A percentile compares a stretch with the other conserved stretches of the same genome.
Conservation (phyloP, 768 basidiomycete species). For the Tulasnella sp. region DNA sequence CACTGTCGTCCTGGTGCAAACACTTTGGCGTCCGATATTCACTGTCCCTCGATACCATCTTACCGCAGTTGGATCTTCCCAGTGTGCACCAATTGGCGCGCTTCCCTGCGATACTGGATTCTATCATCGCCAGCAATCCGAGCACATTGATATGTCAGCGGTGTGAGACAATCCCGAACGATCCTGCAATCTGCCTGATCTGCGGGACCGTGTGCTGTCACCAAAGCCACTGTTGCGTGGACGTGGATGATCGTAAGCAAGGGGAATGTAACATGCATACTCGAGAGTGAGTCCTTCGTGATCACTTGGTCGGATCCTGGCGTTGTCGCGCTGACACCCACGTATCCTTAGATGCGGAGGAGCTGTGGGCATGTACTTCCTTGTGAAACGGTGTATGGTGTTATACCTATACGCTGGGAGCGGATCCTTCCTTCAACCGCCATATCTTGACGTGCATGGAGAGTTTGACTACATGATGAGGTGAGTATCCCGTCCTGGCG, state of each 20-base stretch:
- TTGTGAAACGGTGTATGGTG: conserved; percentile 84
- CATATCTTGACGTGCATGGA: conserved; percentile 89
- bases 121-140: conserved; percentile 64
- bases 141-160: conserved; percentile 61
- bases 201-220: conserved; percentile 84
- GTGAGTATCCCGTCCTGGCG: conserved; percentile 33
- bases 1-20: conserved; percentile 82
- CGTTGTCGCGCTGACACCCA: background rate
- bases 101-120: conserved; percentile 74
- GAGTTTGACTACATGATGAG: conserved; percentile 89
- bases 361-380: conserved; percentile 77
- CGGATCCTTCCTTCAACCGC: conserved; percentile 80
- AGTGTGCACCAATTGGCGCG: conserved; percentile 70
- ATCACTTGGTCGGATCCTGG: background rate
- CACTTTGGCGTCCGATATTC: conserved; percentile 78
- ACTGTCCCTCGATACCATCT: conserved; percentile 63
- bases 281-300: conserved; percentile 58
- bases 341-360: conserved; percentile 65
- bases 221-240: conserved; percentile 85
- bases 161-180: conserved; percentile 69
- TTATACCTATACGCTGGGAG: conserved; percentile 80
- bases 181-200: conserved; percentile 83
- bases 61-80: conserved; percentile 58
- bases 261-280: conserved; percentile 97
- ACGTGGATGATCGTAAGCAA: conserved; percentile 45